These are phyloP conservation scores for Reutealis trisperma DNA, from an alignment of 345 rosid species.

Conservation along the genomic window DNA sequence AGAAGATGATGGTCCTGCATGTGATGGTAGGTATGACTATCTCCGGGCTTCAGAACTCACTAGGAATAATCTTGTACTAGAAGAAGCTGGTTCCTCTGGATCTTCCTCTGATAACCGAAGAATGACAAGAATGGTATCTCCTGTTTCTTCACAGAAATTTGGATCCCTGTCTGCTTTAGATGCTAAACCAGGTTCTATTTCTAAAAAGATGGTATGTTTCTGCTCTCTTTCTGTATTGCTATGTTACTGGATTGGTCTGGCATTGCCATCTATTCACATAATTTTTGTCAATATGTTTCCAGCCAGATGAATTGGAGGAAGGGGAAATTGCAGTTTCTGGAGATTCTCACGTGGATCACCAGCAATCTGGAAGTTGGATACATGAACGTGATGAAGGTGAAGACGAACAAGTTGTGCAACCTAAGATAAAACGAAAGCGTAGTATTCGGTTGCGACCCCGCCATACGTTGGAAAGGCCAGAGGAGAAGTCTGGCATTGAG, in stretches of 20 bases:
- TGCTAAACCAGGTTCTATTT: conserved; percentile 77
- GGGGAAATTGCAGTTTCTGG: conserved; percentile 97
- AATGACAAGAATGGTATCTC: conserved; percentile 68
- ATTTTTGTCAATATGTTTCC: conserved; percentile 35
- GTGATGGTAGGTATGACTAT: conserved; percentile 56
- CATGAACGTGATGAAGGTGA: conserved; percentile 95
- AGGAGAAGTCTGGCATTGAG: conserved; percentile 57
- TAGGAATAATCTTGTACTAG: conserved; percentile 50
- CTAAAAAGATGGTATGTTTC: conserved; percentile 73
- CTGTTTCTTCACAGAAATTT: conserved; percentile 83
- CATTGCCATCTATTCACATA: conserved; percentile 25
- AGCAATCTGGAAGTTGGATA: conserved; percentile 93
- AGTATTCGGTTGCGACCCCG: conserved; percentile 93
- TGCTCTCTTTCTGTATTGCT: conserved; percentile 9
- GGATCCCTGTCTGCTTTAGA: conserved; percentile 97
- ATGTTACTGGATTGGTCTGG: conserved; percentile 5
- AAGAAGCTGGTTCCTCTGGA: conserved; percentile 84
- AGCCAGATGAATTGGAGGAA: conserved; percentile 95
- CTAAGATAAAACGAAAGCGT: conserved; percentile 94
- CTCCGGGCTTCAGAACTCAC: conserved; percentile 50
- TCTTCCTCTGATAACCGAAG: conserved; percentile 82
- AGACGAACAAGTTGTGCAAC: conserved; percentile 97
- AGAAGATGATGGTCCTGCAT: conserved; percentile 70
- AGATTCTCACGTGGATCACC: conserved; percentile 89
- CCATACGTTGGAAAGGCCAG: conserved; percentile 64